phyloP scores from a whole-genome alignment of 1,139 yeast genomes.

The Nematodospora anomalae region DNA sequence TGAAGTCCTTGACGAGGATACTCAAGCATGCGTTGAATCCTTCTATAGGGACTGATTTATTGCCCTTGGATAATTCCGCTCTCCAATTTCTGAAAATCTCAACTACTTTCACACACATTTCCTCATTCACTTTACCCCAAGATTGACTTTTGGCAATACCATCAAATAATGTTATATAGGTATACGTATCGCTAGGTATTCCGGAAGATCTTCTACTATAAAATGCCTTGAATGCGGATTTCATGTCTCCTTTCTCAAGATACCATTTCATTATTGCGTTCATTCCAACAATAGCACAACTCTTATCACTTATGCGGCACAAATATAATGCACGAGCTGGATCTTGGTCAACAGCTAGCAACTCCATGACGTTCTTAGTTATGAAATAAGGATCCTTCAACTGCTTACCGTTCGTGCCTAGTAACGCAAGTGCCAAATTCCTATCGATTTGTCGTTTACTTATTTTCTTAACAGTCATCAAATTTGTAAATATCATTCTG shows the following conservation, averaged over 20 bases:
- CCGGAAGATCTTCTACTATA: slow-evolving; percentile 62
- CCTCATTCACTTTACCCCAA: slow-evolving; percentile 34
- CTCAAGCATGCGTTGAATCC: slow-evolving; percentile 43
- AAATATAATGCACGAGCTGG: slow-evolving; percentile 53
- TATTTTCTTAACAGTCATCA: slow-evolving; percentile 26
- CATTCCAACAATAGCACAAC: slow-evolving; percentile 58
- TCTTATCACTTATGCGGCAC: slow-evolving; percentile 44
- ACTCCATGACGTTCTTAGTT: slow-evolving; percentile 50
- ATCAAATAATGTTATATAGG: slow-evolving; percentile 55
- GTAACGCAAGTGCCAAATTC: slow-evolving; percentile 46
- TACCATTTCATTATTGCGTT: slow-evolving; percentile 56
- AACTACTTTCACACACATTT: slow-evolving; percentile 23
- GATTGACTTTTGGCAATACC: slow-evolving; percentile 49
- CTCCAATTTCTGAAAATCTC: slow-evolving; percentile 22
- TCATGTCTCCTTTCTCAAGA: slow-evolving; percentile 39
- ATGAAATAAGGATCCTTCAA: slow-evolving; percentile 57
- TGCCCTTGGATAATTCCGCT: slow-evolving; percentile 16
- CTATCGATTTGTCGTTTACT: slow-evolving; percentile 36
- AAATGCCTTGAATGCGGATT: slow-evolving; percentile 47
- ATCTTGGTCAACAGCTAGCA: slow-evolving; percentile 48
- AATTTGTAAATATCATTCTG: slow-evolving; percentile 29
- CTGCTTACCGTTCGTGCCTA: slow-evolving; percentile 60
- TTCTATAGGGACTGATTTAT: slow-evolving; percentile 19
- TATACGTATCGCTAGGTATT: slow-evolving; percentile 51
- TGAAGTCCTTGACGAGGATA: slow-evolving; percentile 35